Evolutionary conservation across 2,329 filamentous ascomycete genomes (phyloP).

Genomic region (Gaeumannomyces tritici): DNA sequence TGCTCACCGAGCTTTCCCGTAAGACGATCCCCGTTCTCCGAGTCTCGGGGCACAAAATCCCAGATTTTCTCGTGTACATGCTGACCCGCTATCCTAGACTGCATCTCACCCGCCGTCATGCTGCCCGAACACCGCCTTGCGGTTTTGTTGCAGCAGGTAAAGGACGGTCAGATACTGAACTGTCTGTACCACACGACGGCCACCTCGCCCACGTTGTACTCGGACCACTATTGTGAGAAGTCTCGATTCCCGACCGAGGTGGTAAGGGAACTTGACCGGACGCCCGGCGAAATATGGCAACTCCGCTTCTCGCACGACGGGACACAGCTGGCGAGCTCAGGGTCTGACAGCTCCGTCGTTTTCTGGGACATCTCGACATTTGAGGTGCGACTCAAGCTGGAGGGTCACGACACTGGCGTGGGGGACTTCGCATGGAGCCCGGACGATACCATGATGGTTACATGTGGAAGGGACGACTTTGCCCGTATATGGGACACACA

Average conservation of each 20-base stretch:
- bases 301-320: slow-evolving; percentile 86
- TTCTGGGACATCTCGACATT: slow-evolving; percentile 76
- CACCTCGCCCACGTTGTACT: slow-evolving; percentile 72
- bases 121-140: slow-evolving; percentile 86
- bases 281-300: slow-evolving; percentile 83
- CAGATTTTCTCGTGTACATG: background rate
- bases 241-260: slow-evolving; percentile 69
- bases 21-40: slow-evolving; percentile 10
- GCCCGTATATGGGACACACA: slow-evolving; percentile 67
- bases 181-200: slow-evolving; percentile 86
- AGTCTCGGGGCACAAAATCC: background rate
- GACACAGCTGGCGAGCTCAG: slow-evolving; percentile 70
- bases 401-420: slow-evolving; percentile 60
- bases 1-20: slow-evolving; percentile 82
- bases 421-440: slow-evolving; percentile 86
- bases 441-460: slow-evolving; percentile 77
- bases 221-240: slow-evolving; percentile 76
- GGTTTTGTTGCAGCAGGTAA: slow-evolving; percentile 71
- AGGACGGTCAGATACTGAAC: slow-evolving; percentile 69
- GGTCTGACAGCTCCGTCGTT: slow-evolving; percentile 62
- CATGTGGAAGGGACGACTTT: slow-evolving; percentile 65
- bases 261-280: slow-evolving; percentile 59
- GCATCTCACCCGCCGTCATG: slow-evolving; percentile 93
- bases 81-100: slow-evolving; percentile 41
- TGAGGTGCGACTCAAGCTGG: slow-evolving; percentile 49